These are phyloP conservation scores for Talaromyces pinophilus DNA, from an alignment of 2,329 filamentous ascomycete genomes.

Conservation along the genomic window DNA sequence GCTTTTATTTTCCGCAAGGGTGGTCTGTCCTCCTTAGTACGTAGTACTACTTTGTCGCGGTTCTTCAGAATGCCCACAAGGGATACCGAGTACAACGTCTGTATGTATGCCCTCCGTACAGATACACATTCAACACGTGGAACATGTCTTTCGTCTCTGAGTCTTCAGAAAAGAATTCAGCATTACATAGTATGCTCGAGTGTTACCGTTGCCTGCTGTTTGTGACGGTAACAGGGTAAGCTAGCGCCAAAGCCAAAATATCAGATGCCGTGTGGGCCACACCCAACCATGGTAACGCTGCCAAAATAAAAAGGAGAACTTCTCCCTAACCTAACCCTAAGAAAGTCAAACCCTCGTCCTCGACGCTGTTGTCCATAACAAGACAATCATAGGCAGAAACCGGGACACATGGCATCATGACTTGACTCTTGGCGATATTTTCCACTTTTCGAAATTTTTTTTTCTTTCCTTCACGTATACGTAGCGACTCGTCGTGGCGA, in stretches of 20 bases:
- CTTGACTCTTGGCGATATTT: slow-evolving; percentile 5
- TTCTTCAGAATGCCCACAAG: not conserved
- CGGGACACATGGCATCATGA: slow-evolving; percentile 6
- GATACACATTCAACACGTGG: slow-evolving; percentile 1
- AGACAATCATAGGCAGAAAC: slow-evolving; percentile 3
- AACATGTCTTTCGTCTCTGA: not conserved
- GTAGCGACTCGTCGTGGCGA: not conserved
- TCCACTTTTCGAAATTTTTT: not conserved
- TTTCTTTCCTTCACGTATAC: not conserved
- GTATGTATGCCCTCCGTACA: not conserved
- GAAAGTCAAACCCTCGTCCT: not conserved
- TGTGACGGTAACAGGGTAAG: slow-evolving; percentile 14
- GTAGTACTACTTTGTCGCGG: not conserved
- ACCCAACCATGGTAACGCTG: slow-evolving; percentile 4
- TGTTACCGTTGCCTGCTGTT: not conserved
- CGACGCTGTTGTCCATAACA: not conserved
- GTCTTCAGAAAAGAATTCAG: not conserved
- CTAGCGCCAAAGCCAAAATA: slow-evolving; percentile 18
- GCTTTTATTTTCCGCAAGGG: slow-evolving; percentile 3
- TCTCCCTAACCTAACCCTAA: not conserved
- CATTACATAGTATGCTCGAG: not conserved
- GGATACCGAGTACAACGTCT: not conserved
- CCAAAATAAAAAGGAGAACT: slow-evolving; percentile 1
- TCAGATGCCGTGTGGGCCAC: slow-evolving; percentile 16
- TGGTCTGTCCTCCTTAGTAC: not conserved